Base-by-base conservation (phyloP, 2,329 filamentous ascomycete species). In the Neoscytalidium dimidiatum region DNA sequence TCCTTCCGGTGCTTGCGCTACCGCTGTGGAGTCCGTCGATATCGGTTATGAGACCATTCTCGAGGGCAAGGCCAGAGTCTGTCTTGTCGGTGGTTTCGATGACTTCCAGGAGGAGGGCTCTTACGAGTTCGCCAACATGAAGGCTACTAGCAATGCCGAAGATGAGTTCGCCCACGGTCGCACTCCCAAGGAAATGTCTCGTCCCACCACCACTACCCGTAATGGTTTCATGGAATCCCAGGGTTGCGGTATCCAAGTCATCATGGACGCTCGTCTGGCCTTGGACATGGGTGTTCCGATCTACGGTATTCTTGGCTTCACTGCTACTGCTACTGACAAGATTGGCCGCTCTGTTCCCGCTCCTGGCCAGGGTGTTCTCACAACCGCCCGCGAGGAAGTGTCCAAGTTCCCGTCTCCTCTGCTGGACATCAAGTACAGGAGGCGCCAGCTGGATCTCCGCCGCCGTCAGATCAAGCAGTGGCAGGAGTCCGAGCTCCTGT, bases 81-180 rank as follows among this genome's bases (percentile, higher is more conserved):
- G 94, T 85, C 90, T 99, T 70, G 96, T 99, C 66, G 95, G 95
- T 86, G 95, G 95, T 71, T 98, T 99, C 75, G 95, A 99, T 82
- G 96, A 99, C 81, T 97, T 99, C 84, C 93, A 96, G 74, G 95
- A 99, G 82, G 95, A 99, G 82, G 96, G 95, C 61, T 99, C 95
- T 1, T 99, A 97, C 75, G 95, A 99, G 80, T 99, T 99, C 78
- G 95, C 95, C 84, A 99, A 99, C 85, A 99, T 99, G 95, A 96
- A 97, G 82, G 95, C 95, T 66, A 99, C 95, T 64, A 97, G 94
- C 86, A 99, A 98, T 76, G 94, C 94, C 28, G 91, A 97, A 67
- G 94, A 98, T 71, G 96, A 99, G 79, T 92, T 99, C 72, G 92
- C 89, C 9, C 95, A 98, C 74, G 95, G 95, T 53, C 92, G 95